phyloP scores from a whole-genome alignment of 1,139 yeast genomes.

The Nakaseomyces nivariensis region DNA sequence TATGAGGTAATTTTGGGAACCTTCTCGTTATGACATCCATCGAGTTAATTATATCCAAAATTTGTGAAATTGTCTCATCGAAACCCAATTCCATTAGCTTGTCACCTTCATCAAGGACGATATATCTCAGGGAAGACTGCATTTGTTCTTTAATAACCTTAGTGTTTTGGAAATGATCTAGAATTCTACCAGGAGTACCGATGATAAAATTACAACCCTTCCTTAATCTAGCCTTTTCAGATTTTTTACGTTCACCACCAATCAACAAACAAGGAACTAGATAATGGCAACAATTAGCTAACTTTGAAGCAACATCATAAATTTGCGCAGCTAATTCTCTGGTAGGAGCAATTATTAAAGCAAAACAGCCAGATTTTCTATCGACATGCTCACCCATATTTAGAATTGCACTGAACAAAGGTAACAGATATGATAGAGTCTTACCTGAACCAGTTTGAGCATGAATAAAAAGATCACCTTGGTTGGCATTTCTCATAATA shows the following conservation, averaged over 20 bases:
- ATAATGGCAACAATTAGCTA: conserved; percentile 65
- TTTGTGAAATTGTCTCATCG: conserved; percentile 80
- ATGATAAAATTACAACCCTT: conserved; percentile 84
- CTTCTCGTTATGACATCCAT: conserved; percentile 35
- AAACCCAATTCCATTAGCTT: conserved; percentile 89
- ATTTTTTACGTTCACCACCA: conserved; percentile 90
- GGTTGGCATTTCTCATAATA: conserved; percentile 32
- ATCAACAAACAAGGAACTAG: conserved; percentile 88
- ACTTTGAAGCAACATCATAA: conserved; percentile 62
- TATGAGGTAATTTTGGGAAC: conserved; percentile 53
- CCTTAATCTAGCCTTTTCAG: conserved; percentile 82
- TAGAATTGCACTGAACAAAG: conserved; percentile 43
- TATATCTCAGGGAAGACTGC: conserved; percentile 64
- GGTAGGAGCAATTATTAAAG: conserved; percentile 81
- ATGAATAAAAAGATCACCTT: conserved; percentile 69
- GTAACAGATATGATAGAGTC: conserved; percentile 75
- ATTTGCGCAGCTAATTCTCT: conserved; percentile 93
- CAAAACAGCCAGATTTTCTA: conserved; percentile 81
- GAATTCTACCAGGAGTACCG: conserved; percentile 86
- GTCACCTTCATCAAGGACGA: conserved; percentile 92
- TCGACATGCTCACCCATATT: conserved; percentile 41
- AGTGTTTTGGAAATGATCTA: conserved; percentile 89
- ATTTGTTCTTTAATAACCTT: conserved; percentile 59
- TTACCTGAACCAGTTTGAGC: conserved; percentile 98
- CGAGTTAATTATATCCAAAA: conserved; percentile 48